Conservation (phyloP, 1,139 yeast species). For the Meyerozyma guilliermondii region DNA sequence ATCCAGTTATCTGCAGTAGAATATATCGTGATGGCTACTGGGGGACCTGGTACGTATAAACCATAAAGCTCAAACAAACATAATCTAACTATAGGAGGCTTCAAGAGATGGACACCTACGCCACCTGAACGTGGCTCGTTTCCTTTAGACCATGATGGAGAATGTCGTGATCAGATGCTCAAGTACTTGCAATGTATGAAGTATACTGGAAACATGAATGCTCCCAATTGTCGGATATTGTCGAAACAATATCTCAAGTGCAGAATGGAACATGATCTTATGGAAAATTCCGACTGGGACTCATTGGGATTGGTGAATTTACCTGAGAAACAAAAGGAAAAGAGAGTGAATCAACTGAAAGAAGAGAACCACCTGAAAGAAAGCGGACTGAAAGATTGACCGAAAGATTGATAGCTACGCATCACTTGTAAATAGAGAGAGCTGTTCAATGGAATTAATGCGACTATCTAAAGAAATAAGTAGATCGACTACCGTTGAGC, state of each 20-base stretch:
- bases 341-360: conserved; percentile 5
- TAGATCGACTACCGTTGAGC: no score
- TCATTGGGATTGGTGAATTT: conserved; percentile 61
- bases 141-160: conserved; percentile 89
- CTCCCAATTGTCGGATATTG: conserved; percentile 79
- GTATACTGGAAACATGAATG: conserved; percentile 73
- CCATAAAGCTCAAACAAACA: not conserved
- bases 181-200: conserved; percentile 76
- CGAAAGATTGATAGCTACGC: no score
- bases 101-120: conserved; percentile 66
- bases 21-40: not conserved
- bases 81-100: conserved; percentile 16
- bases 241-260: conserved; percentile 82
- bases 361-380: not conserved
- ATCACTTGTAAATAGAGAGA: no score
- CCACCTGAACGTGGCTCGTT: conserved; percentile 97
- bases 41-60: conserved; percentile 1
- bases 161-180: conserved; percentile 72
- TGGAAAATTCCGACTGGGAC: conserved; percentile 81
- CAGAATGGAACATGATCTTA: conserved; percentile 84
- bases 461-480: no score
- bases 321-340: conserved; percentile 52
- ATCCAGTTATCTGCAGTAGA: not conserved
- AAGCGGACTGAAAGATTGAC: not conserved
- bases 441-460: no score